A percentile compares a stretch with the other conserved stretches of the same genome.
Evolutionary conservation across 2,329 filamentous ascomycete genomes (phyloP).

Genomic region (Zasmidium cellare): DNA sequence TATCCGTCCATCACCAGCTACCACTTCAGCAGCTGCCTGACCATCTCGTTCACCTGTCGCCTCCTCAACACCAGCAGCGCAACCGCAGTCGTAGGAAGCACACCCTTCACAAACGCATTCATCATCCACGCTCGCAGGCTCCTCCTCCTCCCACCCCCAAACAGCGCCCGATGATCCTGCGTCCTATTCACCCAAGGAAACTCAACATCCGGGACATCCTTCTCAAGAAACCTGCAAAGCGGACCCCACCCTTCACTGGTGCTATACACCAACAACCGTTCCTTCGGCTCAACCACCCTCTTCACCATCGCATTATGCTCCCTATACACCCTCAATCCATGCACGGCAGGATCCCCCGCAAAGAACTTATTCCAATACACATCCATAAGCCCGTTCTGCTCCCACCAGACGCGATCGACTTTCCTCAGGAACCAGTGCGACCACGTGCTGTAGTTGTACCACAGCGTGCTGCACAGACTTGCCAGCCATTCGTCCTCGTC

Average conservation of each 20-base stretch:
- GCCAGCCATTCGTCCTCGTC: slow-evolving; percentile 38
- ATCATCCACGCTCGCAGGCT: background rate
- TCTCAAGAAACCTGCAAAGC: slow-evolving; percentile 13
- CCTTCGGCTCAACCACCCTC: slow-evolving; percentile 3
- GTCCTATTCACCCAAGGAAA: slow-evolving; percentile 27
- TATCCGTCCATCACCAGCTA: background rate
- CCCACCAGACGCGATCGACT: background rate
- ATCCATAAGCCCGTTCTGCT: background rate
- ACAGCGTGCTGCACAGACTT: slow-evolving; percentile 3
- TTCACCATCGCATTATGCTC: slow-evolving; percentile 7
- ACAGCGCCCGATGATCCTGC: slow-evolving; percentile 1
- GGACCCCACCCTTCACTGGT: slow-evolving; percentile 14
- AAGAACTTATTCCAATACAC: background rate
- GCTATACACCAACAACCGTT: slow-evolving; percentile 10
- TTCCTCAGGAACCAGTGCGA: slow-evolving; percentile 3
- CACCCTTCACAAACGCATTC: background rate
- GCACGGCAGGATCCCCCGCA: background rate
- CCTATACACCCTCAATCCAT: slow-evolving; percentile 6
- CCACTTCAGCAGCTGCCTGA: background rate
- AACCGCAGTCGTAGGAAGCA: background rate
- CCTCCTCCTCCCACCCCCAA: background rate
- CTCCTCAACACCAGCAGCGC: background rate
- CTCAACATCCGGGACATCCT: slow-evolving; percentile 3
- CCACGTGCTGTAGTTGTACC: slow-evolving; percentile 5
- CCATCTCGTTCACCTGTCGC: slow-evolving; percentile 25